phyloP scores from a whole-genome alignment of 2,329 filamentous ascomycete species.

The Aspergillus vadensis region DNA sequence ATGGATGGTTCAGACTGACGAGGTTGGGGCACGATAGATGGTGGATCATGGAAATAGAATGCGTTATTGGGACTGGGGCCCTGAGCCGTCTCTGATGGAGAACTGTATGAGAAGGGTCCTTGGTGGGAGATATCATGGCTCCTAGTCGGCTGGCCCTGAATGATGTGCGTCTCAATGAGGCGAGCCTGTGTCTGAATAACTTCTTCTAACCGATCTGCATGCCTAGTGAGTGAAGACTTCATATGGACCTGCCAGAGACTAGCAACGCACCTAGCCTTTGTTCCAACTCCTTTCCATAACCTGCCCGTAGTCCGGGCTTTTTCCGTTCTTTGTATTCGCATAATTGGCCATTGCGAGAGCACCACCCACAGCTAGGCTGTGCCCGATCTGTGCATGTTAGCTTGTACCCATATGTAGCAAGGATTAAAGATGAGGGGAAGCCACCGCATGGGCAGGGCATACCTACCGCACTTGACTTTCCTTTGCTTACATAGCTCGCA shows the following conservation, averaged over 20 bases:
- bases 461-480: slow-evolving; percentile 50
- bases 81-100: slow-evolving; percentile 53
- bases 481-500: slow-evolving; percentile 49
- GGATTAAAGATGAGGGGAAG: background rate
- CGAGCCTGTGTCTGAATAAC: slow-evolving; percentile 67
- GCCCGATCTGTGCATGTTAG: slow-evolving; percentile 46
- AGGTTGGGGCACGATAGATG: slow-evolving; percentile 50
- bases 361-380: slow-evolving; percentile 70
- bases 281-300: slow-evolving; percentile 72
- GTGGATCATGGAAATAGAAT: slow-evolving; percentile 64
- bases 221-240: slow-evolving; percentile 7
- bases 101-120: slow-evolving; percentile 41
- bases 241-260: background rate
- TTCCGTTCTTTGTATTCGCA: slow-evolving; percentile 72
- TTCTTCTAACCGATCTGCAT: slow-evolving; percentile 64
- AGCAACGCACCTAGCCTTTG: slow-evolving; percentile 58
- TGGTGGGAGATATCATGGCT: slow-evolving; percentile 29
- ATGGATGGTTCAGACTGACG: slow-evolving; percentile 50
- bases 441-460: background rate
- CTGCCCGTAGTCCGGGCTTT: slow-evolving; percentile 66
- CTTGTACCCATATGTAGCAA: slow-evolving; percentile 9
- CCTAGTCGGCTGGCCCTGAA: slow-evolving; percentile 36
- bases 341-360: slow-evolving; percentile 64
- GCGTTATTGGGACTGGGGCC: slow-evolving; percentile 60
- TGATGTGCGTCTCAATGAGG: slow-evolving; percentile 62